Evolutionary conservation across 352 stramenopile genomes (phyloP), one percentile per base, ranked within the genome.

Genomic region (Globisporangium yorkense): DNA sequence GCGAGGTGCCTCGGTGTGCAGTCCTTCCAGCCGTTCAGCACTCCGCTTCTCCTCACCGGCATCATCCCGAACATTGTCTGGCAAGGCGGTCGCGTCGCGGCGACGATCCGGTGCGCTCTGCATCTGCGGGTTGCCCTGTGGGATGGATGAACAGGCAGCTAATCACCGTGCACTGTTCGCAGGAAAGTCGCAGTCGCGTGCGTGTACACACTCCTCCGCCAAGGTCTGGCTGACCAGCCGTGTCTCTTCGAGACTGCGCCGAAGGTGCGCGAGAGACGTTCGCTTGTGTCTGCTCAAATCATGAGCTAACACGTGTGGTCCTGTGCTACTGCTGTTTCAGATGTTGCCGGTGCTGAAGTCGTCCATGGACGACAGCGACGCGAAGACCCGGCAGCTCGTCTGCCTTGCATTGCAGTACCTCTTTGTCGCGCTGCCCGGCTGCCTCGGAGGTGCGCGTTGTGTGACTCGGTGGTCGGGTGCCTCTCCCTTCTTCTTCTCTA

Each of bases 51-150:
- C 24, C 65, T 88, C 41, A 85, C 92, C 49, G 73, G 75, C 46
- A 89, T 97, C 44, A 81, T 92, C 24, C 88, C 89, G 12, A 97
- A 96, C 70, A 89, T 96, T 39, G 84, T 96, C 27, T 97, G 89
- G 88, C 80, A 81, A 58, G 88, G 80, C 24, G 89, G 88, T 20
- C 79, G 87, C 45, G 85, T 96, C 18, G 87, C 89, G 45, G 81
- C 85, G 39, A 96, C 87, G 10, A 89, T 96, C 57, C 76, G 83
- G 84, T 92, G 56, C 18, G 52, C 43, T 9, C 5, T 48, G n/a
- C 5, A 7, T 48, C 43, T 15, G 43, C 21, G 20, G 7, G 1
- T 47, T 24, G 15, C 13, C 21, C 21, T 15, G 41, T 29, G 43
- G n/a, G 1, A 37, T 37, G 33, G 6, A 12, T 12, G 33, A 0